phyloP scores from a whole-genome alignment of 176 grass and related monocot genomes.

The Oryza punctata region DNA sequence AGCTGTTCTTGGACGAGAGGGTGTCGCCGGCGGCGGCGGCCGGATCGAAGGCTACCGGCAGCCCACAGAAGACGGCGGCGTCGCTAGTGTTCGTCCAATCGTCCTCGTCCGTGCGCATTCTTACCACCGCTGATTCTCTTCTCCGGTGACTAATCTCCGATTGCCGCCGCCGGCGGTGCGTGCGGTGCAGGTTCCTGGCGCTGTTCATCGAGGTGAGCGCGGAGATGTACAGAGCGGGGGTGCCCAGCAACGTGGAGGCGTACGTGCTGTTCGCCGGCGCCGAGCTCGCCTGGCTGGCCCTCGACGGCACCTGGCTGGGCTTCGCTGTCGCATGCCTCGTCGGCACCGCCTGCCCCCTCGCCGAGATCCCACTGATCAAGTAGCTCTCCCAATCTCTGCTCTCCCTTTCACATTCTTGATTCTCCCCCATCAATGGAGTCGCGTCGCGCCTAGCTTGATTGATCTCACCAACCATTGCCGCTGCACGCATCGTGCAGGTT shows the following conservation, averaged over 20 bases:
- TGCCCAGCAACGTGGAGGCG: constrained; percentile 59
- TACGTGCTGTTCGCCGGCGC: constrained; percentile 70
- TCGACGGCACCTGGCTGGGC: constrained; percentile 81
- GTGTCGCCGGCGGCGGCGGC: neutral
- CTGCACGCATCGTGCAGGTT: constrained; percentile 35
- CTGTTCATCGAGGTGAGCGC: constrained; percentile 86
- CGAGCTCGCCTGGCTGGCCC: constrained; percentile 72
- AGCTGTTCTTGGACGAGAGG: constrained; percentile 66
- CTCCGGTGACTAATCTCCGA: neutral
- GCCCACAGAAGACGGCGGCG: constrained; percentile 46
- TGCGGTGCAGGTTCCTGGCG: constrained; percentile 57
- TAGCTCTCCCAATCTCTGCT: neutral
- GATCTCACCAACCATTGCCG: neutral
- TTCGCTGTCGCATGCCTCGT: constrained; percentile 87
- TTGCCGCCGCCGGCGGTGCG: neutral
- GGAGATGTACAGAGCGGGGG: constrained; percentile 79
- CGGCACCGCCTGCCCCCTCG: constrained; percentile 70
- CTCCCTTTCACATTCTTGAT: too few relatives aligned
- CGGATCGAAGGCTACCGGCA: constrained; percentile 55
- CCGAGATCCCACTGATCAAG: constrained; percentile 90
- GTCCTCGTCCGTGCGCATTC: too few relatives aligned
- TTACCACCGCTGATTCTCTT: neutral
- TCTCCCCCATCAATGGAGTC: neutral
- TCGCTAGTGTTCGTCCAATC: constrained; percentile 62
- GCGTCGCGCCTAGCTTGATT: too few relatives aligned